Evolutionary conservation across 768 basidiomycete genomes (phyloP).

Genomic region (Royoungia palumana): DNA sequence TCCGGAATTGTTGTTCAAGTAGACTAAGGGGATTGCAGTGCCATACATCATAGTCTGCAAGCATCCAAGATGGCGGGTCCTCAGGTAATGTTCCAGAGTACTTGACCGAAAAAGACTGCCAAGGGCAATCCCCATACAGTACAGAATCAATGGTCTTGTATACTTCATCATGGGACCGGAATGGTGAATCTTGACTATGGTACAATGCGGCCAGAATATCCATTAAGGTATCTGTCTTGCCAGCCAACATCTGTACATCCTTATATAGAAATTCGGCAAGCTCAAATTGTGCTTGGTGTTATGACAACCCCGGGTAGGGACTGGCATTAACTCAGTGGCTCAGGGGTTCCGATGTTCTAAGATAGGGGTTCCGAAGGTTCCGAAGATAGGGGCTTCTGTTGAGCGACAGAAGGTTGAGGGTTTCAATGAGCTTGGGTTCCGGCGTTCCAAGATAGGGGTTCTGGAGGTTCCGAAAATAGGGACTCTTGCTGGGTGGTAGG

Average conservation of each 20-base stretch:
- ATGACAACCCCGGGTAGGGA: too few relatives aligned
- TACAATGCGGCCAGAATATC: conserved; percentile 9
- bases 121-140: conserved; percentile 33
- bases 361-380: too few relatives aligned
- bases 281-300: conserved; percentile 1
- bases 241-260: conserved; percentile 18
- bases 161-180: conserved; percentile 29
- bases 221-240: conserved; percentile 25
- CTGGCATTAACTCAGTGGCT: too few relatives aligned
- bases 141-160: conserved; percentile 6
- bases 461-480: too few relatives aligned
- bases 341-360: too few relatives aligned
- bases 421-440: too few relatives aligned
- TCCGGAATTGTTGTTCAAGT: not conserved
- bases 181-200: conserved; percentile 14
- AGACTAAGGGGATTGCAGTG: conserved; percentile 14
- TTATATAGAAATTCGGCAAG: not conserved
- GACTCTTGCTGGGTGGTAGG: too few relatives aligned
- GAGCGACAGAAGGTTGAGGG: too few relatives aligned
- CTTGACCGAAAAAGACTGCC: conserved; percentile 31
- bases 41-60: conserved; percentile 22
- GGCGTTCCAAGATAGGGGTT: too few relatives aligned
- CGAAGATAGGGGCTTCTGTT: too few relatives aligned
- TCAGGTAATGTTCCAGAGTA: conserved; percentile 21
- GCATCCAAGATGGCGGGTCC: conserved; percentile 25